Conservation (phyloP, 768 basidiomycete genomes). For the Trametes maxima region DNA sequence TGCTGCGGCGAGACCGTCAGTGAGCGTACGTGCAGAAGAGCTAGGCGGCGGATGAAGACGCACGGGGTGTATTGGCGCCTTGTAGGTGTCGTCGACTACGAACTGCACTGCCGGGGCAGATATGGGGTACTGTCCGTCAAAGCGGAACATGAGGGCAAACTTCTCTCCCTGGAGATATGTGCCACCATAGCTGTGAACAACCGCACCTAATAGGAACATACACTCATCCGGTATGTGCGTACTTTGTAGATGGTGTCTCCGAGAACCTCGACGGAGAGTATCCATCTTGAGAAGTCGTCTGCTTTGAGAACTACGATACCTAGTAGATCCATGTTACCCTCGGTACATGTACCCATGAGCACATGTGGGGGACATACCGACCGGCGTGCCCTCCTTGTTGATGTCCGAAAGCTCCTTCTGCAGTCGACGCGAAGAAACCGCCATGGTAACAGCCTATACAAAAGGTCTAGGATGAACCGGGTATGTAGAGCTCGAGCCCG, state of each 20-base stretch:
- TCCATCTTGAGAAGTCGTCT: conserved; percentile 79
- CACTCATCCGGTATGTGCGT: conserved; percentile 22
- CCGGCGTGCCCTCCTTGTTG: conserved; percentile 63
- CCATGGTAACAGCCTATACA: conserved; percentile 7
- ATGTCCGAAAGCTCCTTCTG: conserved; percentile 75
- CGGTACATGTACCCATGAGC: not conserved
- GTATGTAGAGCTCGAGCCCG: not conserved
- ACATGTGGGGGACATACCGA: conserved; percentile 44
- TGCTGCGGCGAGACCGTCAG: conserved; percentile 50
- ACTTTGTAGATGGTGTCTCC: conserved; percentile 83
- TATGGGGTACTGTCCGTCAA: conserved; percentile 82
- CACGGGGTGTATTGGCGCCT: conserved; percentile 82
- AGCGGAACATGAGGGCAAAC: conserved; percentile 80
- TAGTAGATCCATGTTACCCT: conserved; percentile 28
- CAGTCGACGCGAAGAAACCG: conserved; percentile 47
- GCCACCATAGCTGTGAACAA: not conserved
- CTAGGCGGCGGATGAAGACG: conserved; percentile 31
- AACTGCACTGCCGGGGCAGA: conserved; percentile 88
- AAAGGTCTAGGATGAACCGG: not conserved
- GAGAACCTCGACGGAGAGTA: conserved; percentile 78
- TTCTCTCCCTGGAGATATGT: conserved; percentile 60
- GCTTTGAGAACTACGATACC: conserved; percentile 76
- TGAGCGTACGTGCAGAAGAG: not conserved
- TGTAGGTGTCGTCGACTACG: conserved; percentile 61
- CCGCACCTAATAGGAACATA: not conserved